These are phyloP conservation scores for Leccinum aurantiacum DNA, from an alignment of 768 basidiomycete genomes.

Conservation along the genomic window DNA sequence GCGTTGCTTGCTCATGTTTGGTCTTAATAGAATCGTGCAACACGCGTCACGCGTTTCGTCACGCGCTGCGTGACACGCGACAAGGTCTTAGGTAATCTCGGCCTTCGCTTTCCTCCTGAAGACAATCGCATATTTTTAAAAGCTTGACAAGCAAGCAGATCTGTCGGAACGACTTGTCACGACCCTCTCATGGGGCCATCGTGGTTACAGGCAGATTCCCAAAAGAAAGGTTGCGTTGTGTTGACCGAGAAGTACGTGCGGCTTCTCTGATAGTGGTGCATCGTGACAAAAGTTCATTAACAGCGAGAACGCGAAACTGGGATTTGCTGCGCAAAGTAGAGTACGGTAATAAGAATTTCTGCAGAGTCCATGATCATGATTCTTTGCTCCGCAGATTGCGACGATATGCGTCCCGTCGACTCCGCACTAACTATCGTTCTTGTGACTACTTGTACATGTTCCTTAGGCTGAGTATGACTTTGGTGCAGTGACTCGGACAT, in stretches of 20 bases:
- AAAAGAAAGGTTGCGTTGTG: background rate
- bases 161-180: background rate
- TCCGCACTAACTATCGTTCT: background rate
- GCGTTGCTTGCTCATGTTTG: background rate
- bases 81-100: background rate
- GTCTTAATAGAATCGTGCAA: background rate
- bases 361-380: too few relatives aligned
- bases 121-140: too few relatives aligned
- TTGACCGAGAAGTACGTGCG: background rate
- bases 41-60: background rate
- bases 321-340: too few relatives aligned
- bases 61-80: background rate
- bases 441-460: background rate
- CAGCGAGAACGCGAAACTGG: background rate
- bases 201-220: background rate
- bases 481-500: constrained; percentile 5
- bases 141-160: background rate
- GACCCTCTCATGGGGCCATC: too few relatives aligned
- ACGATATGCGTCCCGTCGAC: background rate
- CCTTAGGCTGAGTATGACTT: background rate
- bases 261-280: background rate
- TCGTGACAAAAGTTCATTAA: background rate
- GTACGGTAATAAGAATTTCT: too few relatives aligned
- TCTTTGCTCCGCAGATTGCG: too few relatives aligned
- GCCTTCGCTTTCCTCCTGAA: too few relatives aligned